These are phyloP conservation scores for Pyricularia sp. DNA, from an alignment of 2,329 filamentous ascomycete species.

Conservation along the genomic window DNA sequence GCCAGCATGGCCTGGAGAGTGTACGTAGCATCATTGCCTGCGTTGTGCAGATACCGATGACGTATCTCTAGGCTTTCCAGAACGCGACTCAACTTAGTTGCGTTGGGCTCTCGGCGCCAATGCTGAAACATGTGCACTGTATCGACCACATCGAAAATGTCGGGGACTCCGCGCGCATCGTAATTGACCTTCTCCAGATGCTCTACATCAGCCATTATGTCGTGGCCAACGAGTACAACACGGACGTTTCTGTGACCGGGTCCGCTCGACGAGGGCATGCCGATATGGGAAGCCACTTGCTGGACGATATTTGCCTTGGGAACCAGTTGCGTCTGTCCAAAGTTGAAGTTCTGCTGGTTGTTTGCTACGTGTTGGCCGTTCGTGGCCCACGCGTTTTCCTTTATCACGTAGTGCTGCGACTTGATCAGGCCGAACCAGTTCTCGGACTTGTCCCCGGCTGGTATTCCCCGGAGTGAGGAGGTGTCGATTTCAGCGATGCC, in stretches of 20 bases:
- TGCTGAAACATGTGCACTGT: conserved; percentile 63
- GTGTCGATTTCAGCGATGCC: conserved; percentile 79
- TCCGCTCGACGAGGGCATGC: conserved; percentile 3
- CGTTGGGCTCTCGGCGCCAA: conserved; percentile 41
- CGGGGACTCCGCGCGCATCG: conserved; percentile 40
- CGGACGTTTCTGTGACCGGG: conserved; percentile 11
- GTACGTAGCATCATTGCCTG: conserved; percentile 76
- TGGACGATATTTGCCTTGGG: conserved; percentile 20
- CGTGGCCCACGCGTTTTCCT: conserved; percentile 53
- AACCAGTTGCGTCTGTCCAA: conserved; percentile 46
- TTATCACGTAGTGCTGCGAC: conserved; percentile 67
- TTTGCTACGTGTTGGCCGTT: conserved; percentile 65
- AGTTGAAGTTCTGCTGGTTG: conserved; percentile 65
- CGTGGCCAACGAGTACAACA: conserved; percentile 76
- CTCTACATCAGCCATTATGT: conserved; percentile 54
- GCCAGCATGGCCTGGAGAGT: conserved; percentile 66
- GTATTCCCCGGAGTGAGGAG: conserved; percentile 34
- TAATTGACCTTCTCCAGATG: conserved; percentile 60
- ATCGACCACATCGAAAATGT: conserved; percentile 59
- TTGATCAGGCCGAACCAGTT: conserved; percentile 62
- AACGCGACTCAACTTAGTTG: conserved; percentile 48
- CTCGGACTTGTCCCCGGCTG: conserved; percentile 51
- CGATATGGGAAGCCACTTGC: conserved; percentile 18
- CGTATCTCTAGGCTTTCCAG: conserved; percentile 55
- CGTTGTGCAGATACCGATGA: conserved; percentile 69